phyloP scores from a whole-genome alignment of 805 yeast genomes.

The Hanseniaspora jakobsenii region DNA sequence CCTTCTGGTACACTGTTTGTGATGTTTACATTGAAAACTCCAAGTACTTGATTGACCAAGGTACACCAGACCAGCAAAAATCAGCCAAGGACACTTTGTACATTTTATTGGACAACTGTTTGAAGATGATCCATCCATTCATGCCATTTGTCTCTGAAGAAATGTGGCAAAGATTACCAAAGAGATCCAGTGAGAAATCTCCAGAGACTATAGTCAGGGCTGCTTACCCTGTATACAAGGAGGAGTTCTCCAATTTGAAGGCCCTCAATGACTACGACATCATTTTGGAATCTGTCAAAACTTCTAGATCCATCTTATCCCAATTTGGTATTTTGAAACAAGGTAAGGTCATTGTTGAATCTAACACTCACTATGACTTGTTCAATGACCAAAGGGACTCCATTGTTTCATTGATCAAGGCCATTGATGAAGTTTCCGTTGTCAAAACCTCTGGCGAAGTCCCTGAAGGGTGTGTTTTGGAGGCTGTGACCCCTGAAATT shows the following conservation, averaged over 20 bases:
- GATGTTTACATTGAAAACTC: conserved; percentile 98
- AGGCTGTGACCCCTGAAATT: conserved; percentile 66
- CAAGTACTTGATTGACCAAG: conserved; percentile 82
- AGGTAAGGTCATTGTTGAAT: conserved; percentile 74
- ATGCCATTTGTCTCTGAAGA: conserved; percentile 97
- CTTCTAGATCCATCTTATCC: conserved; percentile 80
- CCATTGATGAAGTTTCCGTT: conserved; percentile 63
- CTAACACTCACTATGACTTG: conserved; percentile 39
- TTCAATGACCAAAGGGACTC: conserved; percentile 65
- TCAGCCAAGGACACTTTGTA: conserved; percentile 91
- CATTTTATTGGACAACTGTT: conserved; percentile 83
- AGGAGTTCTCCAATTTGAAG: conserved; percentile 48
- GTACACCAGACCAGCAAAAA: conserved; percentile 67
- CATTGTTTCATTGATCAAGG: conserved; percentile 85
- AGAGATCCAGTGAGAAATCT: conserved; percentile 59
- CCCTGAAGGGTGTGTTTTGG: conserved; percentile 85
- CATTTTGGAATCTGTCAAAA: conserved; percentile 74
- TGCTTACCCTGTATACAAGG: conserved; percentile 55
- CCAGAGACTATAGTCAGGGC: conserved; percentile 62
- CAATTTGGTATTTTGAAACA: conserved; percentile 82
- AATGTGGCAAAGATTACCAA: conserved; percentile 97
- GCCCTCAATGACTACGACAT: conserved; percentile 71
- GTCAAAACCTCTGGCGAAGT: conserved; percentile 43
- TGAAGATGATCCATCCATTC: conserved; percentile 88
- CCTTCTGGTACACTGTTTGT: conserved; percentile 92